Evolutionary conservation across 1,139 yeast species (phyloP).

Genomic region (Saccharomyces pastorianus): DNA sequence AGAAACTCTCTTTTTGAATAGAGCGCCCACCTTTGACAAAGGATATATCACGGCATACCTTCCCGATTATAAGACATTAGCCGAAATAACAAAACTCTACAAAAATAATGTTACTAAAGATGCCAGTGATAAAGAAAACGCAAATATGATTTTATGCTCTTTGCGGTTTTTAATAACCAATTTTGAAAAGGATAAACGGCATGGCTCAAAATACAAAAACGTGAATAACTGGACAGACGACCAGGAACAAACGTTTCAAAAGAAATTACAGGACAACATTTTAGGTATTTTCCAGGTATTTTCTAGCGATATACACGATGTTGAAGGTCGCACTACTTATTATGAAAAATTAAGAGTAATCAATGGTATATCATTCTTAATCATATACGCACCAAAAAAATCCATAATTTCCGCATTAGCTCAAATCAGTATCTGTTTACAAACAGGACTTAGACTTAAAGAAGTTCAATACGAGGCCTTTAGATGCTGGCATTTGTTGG

Average conservation of each 20-base stretch:
- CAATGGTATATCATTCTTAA: constrained; percentile 62
- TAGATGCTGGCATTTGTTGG: constrained; percentile 57
- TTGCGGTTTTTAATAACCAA: constrained; percentile 28
- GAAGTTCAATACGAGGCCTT: constrained; percentile 58
- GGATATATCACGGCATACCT: constrained; percentile 22
- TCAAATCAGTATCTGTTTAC: constrained; percentile 81
- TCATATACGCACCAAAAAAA: constrained; percentile 46
- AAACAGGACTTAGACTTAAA: constrained; percentile 61
- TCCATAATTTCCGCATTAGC: constrained; percentile 73
- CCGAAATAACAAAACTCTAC: constrained; percentile 29
- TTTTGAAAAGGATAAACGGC: constrained; percentile 25
- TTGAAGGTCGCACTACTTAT: constrained; percentile 61
- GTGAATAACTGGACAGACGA: constrained; percentile 21
- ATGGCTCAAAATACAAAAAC: constrained; percentile 23
- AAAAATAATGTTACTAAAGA: constrained; percentile 18
- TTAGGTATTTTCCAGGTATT: constrained; percentile 74
- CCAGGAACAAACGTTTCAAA: constrained; percentile 26
- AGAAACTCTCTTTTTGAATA: constrained; percentile 25
- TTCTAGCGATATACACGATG: constrained; percentile 70
- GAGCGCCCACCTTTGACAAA: constrained; percentile 27
- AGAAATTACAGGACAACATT: constrained; percentile 47
- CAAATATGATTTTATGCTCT: constrained; percentile 25
- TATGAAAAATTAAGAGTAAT: constrained; percentile 67
- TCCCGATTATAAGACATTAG: constrained; percentile 29
- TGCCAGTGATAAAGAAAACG: constrained; percentile 17